phyloP scores from a whole-genome alignment of 352 stramenopile genomes.

The Elongisporangium prolatum region DNA sequence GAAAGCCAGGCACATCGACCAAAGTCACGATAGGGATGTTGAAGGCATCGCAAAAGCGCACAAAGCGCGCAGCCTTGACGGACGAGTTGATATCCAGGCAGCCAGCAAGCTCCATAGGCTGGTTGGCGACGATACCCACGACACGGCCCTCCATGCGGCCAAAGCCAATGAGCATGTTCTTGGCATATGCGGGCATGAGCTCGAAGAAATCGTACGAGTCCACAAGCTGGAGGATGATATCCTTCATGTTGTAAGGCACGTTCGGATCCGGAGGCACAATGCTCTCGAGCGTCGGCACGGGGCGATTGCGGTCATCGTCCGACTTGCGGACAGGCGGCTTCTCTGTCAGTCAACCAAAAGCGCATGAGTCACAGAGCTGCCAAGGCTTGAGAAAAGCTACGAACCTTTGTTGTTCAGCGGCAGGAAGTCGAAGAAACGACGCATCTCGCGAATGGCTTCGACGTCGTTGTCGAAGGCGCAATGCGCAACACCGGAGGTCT shows the following conservation, averaged over 20 bases:
- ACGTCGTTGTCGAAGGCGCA: conserved; percentile 97
- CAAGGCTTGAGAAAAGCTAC: conserved; percentile 12
- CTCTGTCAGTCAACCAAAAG: no score
- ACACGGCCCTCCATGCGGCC: conserved; percentile 94
- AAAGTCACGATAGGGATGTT: conserved; percentile 98
- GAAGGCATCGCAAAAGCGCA: conserved; percentile 97
- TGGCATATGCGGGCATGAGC: conserved; percentile 95
- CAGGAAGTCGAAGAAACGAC: conserved; percentile 95
- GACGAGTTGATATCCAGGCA: conserved; percentile 98
- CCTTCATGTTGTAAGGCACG: conserved; percentile 97
- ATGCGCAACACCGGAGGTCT: conserved; percentile 94
- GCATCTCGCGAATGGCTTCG: conserved; percentile 90
- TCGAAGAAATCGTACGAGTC: conserved; percentile 97
- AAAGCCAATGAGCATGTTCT: conserved; percentile 98
- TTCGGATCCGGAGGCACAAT: conserved; percentile 97
- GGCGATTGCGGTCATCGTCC: conserved; percentile 84
- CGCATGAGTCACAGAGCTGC: no score
- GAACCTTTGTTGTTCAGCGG: conserved; percentile 93
- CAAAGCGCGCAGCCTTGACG: conserved; percentile 96
- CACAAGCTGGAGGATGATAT: conserved; percentile 94
- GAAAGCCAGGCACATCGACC: conserved; percentile 98
- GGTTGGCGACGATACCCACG: conserved; percentile 97
- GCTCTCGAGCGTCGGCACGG: conserved; percentile 85
- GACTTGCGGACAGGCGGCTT: conserved; percentile 75
- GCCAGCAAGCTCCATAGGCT: conserved; percentile 95